Evolutionary conservation across 768 basidiomycete species (phyloP), one percentile per base, ranked within the genome.

Genomic region (Russula abietina): DNA sequence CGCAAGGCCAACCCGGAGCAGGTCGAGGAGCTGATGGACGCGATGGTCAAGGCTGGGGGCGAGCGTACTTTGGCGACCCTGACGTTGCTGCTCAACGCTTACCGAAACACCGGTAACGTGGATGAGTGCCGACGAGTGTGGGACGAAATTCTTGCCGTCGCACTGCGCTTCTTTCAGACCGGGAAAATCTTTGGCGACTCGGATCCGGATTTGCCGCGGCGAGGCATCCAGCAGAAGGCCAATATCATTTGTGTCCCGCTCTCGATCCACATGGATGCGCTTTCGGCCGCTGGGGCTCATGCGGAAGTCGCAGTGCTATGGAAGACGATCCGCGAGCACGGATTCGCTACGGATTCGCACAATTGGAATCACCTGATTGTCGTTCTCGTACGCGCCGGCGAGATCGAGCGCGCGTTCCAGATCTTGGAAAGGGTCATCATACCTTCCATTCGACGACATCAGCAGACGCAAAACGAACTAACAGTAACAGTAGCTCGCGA

Each of bases 291-390:
- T 0, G 88, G 87, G 2, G 70, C 76, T 41, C 87, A 93, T 67
- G 65, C 70, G 9, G 81, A 85, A 62, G 79, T 95, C 50, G 80
- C 85, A 17, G 69, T 71, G 3, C 77, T 81, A 0, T 98, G 96
- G 94, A 75, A 77, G n/a, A 71, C 76, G 33, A 79, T 91, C 55
- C 81, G 81, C 63, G 66, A 73, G 12, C 73, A 77, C 11, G 90
- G 91, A 2, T 88, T 95, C 68, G 78, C 78, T 14, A 92, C 93
- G 71, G 91, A 95, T 71, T 81, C 89, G 14, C 85, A 89, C 69
- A 98, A 97, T 72, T 98, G 93, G 90, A 97, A 96, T 69, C 85
- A 91, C 69, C 79, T 97, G 30, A 81, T 80, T 28, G 78, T 88
- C 11, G 88, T 86, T 16, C 79, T 95, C 26, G 78, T 93, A 43